phyloP scores from a whole-genome alignment of 2,329 filamentous ascomycete species.

The Talaromyces islandicus region DNA sequence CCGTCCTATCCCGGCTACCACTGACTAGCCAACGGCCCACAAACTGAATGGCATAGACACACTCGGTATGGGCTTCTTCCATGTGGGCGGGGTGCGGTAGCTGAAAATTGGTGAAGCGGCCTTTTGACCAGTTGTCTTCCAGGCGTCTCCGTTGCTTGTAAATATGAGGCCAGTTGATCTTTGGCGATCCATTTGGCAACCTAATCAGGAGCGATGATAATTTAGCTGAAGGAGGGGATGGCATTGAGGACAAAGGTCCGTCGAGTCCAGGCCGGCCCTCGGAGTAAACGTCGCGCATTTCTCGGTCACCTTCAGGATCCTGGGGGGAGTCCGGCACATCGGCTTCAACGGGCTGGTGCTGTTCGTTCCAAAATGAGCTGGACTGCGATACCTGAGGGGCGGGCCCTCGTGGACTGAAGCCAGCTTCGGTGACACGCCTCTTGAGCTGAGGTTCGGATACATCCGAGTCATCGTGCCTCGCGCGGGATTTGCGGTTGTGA shows the following conservation, averaged over 20 bases:
- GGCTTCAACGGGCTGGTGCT: conserved; percentile 44
- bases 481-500: conserved; percentile 41
- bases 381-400: background rate
- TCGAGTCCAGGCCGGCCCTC: conserved; percentile 10
- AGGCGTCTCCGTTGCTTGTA: conserved; percentile 81
- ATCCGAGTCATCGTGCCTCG: conserved; percentile 42
- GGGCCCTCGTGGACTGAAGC: conserved; percentile 34
- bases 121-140: conserved; percentile 87
- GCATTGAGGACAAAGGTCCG: background rate
- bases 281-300: conserved; percentile 35
- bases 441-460: conserved; percentile 47
- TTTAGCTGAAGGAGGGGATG: background rate
- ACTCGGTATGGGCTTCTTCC: conserved; percentile 81
- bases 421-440: conserved; percentile 44
- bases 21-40: conserved; percentile 81
- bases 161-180: conserved; percentile 86
- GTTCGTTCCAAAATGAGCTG: conserved; percentile 36
- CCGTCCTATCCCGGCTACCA: conserved; percentile 80
- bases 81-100: conserved; percentile 76
- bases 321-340: conserved; percentile 21
- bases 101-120: conserved; percentile 78
- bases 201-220: conserved; percentile 26
- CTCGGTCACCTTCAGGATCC: conserved; percentile 35
- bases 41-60: conserved; percentile 92
- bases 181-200: conserved; percentile 34